Evolutionary conservation across 2,329 filamentous ascomycete genomes (phyloP), one percentile per base, ranked within the genome.

Genomic region (Acrodontium crateriforme): DNA sequence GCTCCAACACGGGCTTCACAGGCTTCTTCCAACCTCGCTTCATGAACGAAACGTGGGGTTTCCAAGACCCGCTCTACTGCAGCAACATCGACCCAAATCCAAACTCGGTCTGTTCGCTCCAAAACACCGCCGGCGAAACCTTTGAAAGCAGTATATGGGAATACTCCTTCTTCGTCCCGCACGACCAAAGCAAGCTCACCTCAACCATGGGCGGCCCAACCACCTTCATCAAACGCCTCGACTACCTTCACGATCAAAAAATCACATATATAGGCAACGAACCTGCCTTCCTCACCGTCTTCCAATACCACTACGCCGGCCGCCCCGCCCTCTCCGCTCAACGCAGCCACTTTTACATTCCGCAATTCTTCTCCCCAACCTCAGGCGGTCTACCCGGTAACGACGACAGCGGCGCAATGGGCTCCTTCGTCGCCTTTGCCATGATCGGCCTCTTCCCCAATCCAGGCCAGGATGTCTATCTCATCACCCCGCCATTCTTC

Each of bases 121-220:
- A 59, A 19, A 77, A 77, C 13, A 44, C 29, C n/a, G 40, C 37
- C 6, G 30, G 27, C 2, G 78, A 82, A 51, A 82, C 77, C 0
- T 83, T 77, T 38, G 78, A 84, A 48, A 71, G 67, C 27, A 75
- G 70, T 30, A 60, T 70, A 5, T 84, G 78, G 77, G 69, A 60
- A 25, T 79, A 79, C 53, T 71, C 66, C 4, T 74, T 76, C 59
- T 74, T 74, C 34, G 67, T 71, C n/a, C 67, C 75, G 26, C 75
- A 80, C 48, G 75, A 81, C 24, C 44, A 59, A 21, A 46, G 49
- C 6, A 49, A 46, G 5, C 41, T 62, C 11, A 60, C 47, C 57
- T 76, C 31, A 52, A 60, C 13, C 49, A 76, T 29, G 26, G 74
- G 73, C n/a, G 74, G 74, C 0, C 39, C 55, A 0, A 53, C 57